phyloP scores from a whole-genome alignment of 345 rosid species.

The Camelina sativa region DNA sequence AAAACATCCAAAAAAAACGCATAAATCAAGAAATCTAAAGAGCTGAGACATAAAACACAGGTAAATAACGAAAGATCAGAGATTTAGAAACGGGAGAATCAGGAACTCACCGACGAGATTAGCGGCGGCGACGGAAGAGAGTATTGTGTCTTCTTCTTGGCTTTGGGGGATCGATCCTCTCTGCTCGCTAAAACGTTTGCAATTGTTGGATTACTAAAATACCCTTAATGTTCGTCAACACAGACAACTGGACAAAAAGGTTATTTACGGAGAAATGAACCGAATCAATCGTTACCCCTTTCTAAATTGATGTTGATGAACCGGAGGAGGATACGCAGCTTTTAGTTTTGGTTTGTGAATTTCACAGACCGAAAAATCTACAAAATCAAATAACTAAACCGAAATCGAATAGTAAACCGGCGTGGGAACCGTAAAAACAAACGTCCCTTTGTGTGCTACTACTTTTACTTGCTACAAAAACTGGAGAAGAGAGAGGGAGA shows the following conservation, averaged over 20 bases:
- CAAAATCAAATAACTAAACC: neutral
- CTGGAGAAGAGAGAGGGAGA: neutral
- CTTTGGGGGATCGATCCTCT: neutral
- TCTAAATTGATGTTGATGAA: neutral
- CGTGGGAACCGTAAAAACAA: no score
- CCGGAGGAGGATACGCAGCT: neutral
- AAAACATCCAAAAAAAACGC: no score
- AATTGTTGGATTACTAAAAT: neutral
- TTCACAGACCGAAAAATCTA: neutral
- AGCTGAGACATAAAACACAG: no score
- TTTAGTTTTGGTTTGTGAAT: neutral
- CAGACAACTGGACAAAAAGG: neutral
- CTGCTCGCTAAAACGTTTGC: neutral
- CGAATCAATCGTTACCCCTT: no score
- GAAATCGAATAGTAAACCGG: constrained; percentile 3
- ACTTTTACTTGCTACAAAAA: no score
- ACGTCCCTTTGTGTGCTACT: no score
- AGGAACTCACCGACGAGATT: constrained; percentile 31
- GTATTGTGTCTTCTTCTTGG: neutral
- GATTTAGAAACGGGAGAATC: neutral
- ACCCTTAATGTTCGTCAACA: constrained; percentile 10
- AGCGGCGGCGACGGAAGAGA: constrained; percentile 8
- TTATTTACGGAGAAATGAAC: neutral
- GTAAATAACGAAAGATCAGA: neutral
- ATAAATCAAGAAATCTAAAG: no score